Conservation (phyloP, 1,284 basidiomycete species). For the Apiotrichum akiyoshidainum region DNA sequence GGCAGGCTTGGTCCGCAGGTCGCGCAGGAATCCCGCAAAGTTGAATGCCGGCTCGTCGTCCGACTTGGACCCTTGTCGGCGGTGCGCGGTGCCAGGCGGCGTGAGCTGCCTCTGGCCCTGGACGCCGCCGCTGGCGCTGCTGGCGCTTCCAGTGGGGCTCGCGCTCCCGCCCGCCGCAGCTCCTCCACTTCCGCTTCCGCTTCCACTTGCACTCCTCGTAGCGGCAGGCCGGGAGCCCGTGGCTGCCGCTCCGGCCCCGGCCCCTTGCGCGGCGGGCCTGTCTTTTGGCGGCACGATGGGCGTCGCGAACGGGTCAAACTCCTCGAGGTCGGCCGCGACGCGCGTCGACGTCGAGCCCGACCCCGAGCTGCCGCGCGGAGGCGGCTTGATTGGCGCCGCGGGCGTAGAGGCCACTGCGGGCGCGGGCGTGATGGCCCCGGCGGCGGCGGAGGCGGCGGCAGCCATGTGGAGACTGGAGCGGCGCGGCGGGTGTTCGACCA, state of each 20-base stretch:
- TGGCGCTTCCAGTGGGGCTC: too few species aligned
- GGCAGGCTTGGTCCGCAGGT: slow-evolving; percentile 77
- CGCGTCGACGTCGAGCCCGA: slow-evolving; percentile 1
- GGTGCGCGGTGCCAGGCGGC: background rate
- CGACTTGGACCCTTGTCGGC: background rate
- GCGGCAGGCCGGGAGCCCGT: too few species aligned
- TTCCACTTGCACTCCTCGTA: too few species aligned
- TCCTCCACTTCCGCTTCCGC: too few species aligned
- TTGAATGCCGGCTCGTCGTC: slow-evolving; percentile 43
- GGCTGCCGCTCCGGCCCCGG: too few species aligned
- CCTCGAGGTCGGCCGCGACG: slow-evolving; percentile 28
- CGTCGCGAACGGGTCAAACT: slow-evolving; percentile 48
- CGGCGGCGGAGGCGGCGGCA: background rate
- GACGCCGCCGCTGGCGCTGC: too few species aligned
- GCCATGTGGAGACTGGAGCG: background rate
- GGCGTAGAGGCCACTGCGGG: background rate
- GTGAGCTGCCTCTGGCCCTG: background rate
- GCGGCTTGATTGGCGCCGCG: slow-evolving; percentile 1
- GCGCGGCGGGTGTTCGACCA: background rate
- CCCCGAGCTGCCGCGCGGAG: background rate
- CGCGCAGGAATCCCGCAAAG: slow-evolving; percentile 68
- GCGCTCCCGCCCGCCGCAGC: too few species aligned
- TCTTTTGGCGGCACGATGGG: background rate
- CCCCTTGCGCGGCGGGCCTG: too few species aligned
- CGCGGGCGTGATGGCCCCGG: slow-evolving; percentile 3